Evolutionary conservation across 306 rosid genomes (phyloP), one percentile per base, ranked within the genome.

Genomic region (Fagus crenata): DNA sequence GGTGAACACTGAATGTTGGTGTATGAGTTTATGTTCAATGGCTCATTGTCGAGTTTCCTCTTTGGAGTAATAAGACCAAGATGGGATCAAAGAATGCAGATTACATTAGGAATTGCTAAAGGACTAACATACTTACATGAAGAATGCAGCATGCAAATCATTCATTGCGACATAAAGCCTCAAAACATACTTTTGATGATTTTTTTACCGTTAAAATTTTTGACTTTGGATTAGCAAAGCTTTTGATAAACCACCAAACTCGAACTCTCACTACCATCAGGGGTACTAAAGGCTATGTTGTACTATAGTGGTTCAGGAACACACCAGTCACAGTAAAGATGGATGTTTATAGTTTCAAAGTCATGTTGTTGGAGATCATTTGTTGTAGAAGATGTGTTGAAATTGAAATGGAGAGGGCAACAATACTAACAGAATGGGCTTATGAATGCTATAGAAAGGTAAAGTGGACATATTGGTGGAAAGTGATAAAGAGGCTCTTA

Each of bases 141-240:
- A 59, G 67, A 59, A 31, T 59, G 67, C 67, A 59, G 67, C 37
- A 59, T 37, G 4, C 67, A 59, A 31, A 59, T 31, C 37, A 59
- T 59, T 59, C 67, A 59, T 4, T 59, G 67, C 17, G 67, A 59
- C 6, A 59, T 59, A 59, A 59, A 59, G 67, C 39, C 67, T 8
- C 67, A 59, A 59, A 59, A 59, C 39, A 59, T 59, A 59, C 67
- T 59, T 15, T 31, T 59, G 67, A 59, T 32, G 67, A 59, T 59
- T 59, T 5, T 31, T 11, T 59, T 59, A 59, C 67, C 0, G 37
- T 37, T 17, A 59, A 59, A 59, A 59, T 59, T 28, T 59, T 37
- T 2, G 67, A 59, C 67, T 59, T 59, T 1, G 67, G 67, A 28
- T 2, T 59, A 15, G 67, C 67, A 59, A 59, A 59, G 39, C 67